A percentile compares a stretch with the other conserved stretches of the same genome.
Conservation (phyloP, 2,329 filamentous ascomycete genomes). For the Onygenales sp. region DNA sequence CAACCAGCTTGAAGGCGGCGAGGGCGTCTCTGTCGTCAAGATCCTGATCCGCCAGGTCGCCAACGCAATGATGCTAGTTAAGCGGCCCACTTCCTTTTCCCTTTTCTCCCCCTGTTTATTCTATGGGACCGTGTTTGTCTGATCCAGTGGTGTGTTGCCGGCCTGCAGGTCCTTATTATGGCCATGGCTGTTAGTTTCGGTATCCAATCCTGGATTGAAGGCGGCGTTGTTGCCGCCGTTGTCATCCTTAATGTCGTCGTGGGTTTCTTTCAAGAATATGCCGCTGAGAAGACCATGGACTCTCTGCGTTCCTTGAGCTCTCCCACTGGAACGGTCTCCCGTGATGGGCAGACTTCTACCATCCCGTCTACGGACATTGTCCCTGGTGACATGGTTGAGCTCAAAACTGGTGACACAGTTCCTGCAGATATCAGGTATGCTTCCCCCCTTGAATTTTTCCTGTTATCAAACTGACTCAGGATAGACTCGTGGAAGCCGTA, state of each 20-base stretch:
- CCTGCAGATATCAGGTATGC: slow-evolving; percentile 35
- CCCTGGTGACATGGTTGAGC: slow-evolving; percentile 50
- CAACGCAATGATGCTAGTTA: slow-evolving; percentile 58
- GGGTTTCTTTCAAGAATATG: slow-evolving; percentile 47
- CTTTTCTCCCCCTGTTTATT: slow-evolving; percentile 4
- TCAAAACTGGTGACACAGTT: slow-evolving; percentile 39
- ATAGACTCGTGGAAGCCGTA: slow-evolving; percentile 44
- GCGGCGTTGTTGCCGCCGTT: slow-evolving; percentile 49
- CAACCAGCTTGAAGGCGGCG: slow-evolving; percentile 58
- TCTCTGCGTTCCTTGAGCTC: slow-evolving; percentile 43
- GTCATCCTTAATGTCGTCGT: slow-evolving; percentile 51
- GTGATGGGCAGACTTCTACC: slow-evolving; percentile 39
- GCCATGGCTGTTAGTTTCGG: slow-evolving; percentile 51
- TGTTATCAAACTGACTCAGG: background rate
- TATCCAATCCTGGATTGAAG: slow-evolving; percentile 52
- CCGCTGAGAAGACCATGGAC: slow-evolving; percentile 46
- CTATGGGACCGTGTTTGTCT: slow-evolving; percentile 13
- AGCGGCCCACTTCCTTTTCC: slow-evolving; percentile 13
- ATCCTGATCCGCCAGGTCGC: slow-evolving; percentile 57
- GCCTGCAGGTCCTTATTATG: slow-evolving; percentile 37
- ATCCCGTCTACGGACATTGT: slow-evolving; percentile 48
- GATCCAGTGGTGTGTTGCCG: slow-evolving; percentile 21
- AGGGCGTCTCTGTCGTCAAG: slow-evolving; percentile 58
- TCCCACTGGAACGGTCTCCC: slow-evolving; percentile 42
- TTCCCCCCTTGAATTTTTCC: background rate